Base-by-base conservation (phyloP, 305 asterid genomes). In the Solanum hybrid region DNA sequence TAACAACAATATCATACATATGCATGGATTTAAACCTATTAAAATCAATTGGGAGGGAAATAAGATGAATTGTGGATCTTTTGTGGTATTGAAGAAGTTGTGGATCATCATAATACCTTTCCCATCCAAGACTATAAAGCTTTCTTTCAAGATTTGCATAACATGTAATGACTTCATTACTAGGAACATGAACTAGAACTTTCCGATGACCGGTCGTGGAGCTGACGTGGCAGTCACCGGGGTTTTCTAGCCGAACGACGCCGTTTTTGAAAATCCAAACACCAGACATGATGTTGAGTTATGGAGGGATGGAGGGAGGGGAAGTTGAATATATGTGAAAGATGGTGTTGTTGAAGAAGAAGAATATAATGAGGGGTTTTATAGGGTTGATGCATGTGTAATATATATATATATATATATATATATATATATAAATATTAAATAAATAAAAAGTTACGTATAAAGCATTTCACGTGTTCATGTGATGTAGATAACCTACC, bases 221-320 rank as follows among this genome's bases (percentile, higher is more conserved):
- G 85, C 60, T 35, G 90, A 92, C 89, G 37, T 87, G 93, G 86
- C 85, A 89, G 26, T 95, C 96, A 2, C 97, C 97, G 0, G 97
- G 94, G 38, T 95, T 96, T 85, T 95, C 98, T 0, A 96, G 95
- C 8, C 97, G 92, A 29, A 97, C 92, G 2, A 97, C 96, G 0
- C 98, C 98, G 72, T 96, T 94, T 89, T 95, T 96, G 97, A 97
- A 97, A 38, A 95, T 95, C 99, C 98, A 96, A 78, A 97, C 99
- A 26, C 98, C 99, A 2, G 99, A 95, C 99, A 92, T 92, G 77
- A 6, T 69, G 32, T 3, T 5, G 4, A 5, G 22, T 31, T 71
- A 8, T 42, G 27, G 26, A 19, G 82, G 45, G 64, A 51, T 1
- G 0, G 84, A 17, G 38, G 38, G 38, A 15, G 40, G 26, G 26